Conservation (phyloP, 345 rosid genomes). For the Eucalyptus curtisii region DNA sequence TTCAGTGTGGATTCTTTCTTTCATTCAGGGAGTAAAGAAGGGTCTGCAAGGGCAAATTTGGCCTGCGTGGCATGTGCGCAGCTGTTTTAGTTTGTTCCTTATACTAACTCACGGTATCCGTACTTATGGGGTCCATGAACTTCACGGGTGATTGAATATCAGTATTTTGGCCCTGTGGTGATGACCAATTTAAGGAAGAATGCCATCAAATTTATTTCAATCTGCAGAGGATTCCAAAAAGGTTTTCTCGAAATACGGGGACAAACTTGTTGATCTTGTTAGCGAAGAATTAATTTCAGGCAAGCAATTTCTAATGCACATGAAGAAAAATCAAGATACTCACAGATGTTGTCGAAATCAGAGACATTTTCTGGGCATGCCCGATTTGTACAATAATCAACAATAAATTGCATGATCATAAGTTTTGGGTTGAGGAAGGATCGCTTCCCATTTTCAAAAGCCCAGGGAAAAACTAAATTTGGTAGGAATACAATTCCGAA, state of each 20-base stretch:
- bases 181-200: background rate
- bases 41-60: background rate
- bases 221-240: background rate
- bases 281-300: background rate
- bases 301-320: background rate
- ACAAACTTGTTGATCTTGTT: background rate
- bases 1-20: background rate
- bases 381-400: background rate
- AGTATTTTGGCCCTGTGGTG: background rate
- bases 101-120: background rate
- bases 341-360: background rate
- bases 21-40: background rate
- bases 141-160: background rate
- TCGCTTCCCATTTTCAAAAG: background rate
- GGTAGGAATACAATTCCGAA: background rate
- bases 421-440: background rate
- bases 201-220: background rate
- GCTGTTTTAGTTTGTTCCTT: background rate
- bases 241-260: background rate
- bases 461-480: background rate
- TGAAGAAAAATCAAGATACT: background rate
- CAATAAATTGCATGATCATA: background rate
- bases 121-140: background rate
- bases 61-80: background rate
- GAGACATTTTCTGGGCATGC: background rate